Conservation (phyloP, 768 basidiomycete genomes). For the Lentinula edodes region DNA sequence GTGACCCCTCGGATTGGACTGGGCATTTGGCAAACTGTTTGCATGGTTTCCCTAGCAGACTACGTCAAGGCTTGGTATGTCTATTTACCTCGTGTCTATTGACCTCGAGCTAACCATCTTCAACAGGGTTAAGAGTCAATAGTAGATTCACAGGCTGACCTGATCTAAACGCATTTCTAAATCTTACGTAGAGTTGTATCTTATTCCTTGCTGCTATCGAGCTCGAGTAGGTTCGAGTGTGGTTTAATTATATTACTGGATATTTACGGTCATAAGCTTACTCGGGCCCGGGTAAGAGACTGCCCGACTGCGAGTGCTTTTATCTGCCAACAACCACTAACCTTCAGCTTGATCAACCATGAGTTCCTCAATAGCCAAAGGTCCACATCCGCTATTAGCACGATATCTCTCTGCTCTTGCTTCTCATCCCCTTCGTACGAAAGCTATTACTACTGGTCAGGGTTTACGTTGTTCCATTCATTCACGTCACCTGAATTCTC, state of each 20-base stretch:
- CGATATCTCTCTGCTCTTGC: slow-evolving; percentile 68
- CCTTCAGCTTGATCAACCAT: not conserved
- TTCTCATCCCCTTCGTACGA: slow-evolving; percentile 70
- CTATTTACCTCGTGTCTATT: not conserved
- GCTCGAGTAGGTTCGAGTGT: too few species aligned
- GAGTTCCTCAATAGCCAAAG: not conserved
- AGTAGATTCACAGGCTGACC: slow-evolving; percentile 6
- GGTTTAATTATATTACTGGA: too few species aligned
- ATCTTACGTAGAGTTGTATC: not conserved
- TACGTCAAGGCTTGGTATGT: slow-evolving; percentile 84
- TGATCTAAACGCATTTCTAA: not conserved
- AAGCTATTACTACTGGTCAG: slow-evolving; percentile 67
- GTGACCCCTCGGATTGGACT: slow-evolving; percentile 96
- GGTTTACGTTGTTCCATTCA: slow-evolving; percentile 10
- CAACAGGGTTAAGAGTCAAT: slow-evolving; percentile 48
- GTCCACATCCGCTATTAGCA: slow-evolving; percentile 35
- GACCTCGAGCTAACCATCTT: slow-evolving; percentile 10
- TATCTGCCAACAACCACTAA: too few species aligned
- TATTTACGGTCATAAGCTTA: not conserved
- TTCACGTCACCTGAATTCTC: not conserved
- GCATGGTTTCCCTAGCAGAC: slow-evolving; percentile 98
- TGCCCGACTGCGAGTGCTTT: too few species aligned
- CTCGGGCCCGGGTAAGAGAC: not conserved
- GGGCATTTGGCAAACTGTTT: slow-evolving; percentile 95
- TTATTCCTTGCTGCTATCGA: not conserved